Evolutionary conservation across 805 yeast genomes (phyloP).

Genomic region (Lachancea kluyveri): DNA sequence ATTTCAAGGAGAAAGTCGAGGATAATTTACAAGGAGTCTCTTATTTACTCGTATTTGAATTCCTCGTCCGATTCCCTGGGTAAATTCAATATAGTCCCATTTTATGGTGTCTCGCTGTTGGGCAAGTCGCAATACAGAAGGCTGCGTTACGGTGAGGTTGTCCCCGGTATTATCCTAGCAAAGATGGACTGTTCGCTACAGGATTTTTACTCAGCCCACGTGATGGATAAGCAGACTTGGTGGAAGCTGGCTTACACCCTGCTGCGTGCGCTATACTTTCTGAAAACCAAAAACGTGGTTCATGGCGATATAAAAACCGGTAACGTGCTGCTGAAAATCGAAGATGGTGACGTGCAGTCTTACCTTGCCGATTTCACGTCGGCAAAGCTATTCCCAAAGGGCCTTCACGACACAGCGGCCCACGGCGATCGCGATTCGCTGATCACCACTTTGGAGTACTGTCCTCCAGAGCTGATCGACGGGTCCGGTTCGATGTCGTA

Average conservation of each 20-base stretch:
- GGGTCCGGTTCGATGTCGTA: conserved; percentile 1
- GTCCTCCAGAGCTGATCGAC: conserved; percentile 14
- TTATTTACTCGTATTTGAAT: conserved; percentile 7
- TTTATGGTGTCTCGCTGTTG: conserved; percentile 8
- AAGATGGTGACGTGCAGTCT: conserved; percentile 1
- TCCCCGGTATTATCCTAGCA: conserved; percentile 11
- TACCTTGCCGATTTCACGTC: conserved; percentile 19
- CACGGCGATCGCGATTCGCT: no score
- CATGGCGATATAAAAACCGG: conserved; percentile 22
- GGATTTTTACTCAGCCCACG: not conserved
- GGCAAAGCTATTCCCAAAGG: conserved; percentile 3
- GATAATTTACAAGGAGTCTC: conserved; percentile 11
- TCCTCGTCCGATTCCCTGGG: not conserved
- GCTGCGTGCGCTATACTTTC: conserved; percentile 7
- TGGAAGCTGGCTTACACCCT: conserved; percentile 9
- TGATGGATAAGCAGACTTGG: conserved; percentile 9
- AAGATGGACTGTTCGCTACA: conserved; percentile 1
- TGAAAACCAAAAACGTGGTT: conserved; percentile 9
- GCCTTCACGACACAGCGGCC: not conserved
- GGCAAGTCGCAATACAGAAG: conserved; percentile 5
- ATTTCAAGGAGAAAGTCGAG: conserved; percentile 9
- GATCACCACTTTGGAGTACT: conserved; percentile 18
- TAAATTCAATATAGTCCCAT: conserved; percentile 7
- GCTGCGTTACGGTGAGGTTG: conserved; percentile 7
- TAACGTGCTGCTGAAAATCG: conserved; percentile 12